Conservation (phyloP, 2,329 filamentous ascomycete species). For the Nemania diffusa region DNA sequence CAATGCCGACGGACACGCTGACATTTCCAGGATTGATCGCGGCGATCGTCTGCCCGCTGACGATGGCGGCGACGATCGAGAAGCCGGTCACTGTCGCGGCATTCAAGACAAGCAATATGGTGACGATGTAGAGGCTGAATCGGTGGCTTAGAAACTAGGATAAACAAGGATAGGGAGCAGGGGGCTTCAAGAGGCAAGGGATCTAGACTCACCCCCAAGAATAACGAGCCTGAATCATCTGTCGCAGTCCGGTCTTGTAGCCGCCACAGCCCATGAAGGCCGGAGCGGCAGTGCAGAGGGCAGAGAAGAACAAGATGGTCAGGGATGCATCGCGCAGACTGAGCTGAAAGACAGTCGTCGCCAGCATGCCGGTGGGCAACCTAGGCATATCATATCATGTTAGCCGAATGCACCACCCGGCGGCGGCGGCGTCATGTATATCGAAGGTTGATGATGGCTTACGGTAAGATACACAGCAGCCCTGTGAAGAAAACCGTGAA, state of each 20-base stretch:
- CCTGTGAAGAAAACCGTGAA: slow-evolving; percentile 71
- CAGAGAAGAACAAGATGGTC: slow-evolving; percentile 68
- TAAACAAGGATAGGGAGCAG: neutral
- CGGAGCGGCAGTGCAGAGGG: slow-evolving; percentile 63
- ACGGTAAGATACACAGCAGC: slow-evolving; percentile 68
- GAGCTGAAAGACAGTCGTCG: slow-evolving; percentile 62
- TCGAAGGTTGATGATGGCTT: slow-evolving; percentile 18
- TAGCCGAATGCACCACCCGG: neutral
- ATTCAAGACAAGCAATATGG: slow-evolving; percentile 52
- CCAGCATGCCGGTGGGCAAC: slow-evolving; percentile 68
- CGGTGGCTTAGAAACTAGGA: slow-evolving; percentile 1
- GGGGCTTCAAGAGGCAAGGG: neutral
- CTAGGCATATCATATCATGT: slow-evolving; percentile 46
- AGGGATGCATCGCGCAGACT: slow-evolving; percentile 65
- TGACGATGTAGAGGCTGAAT: slow-evolving; percentile 58
- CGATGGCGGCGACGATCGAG: slow-evolving; percentile 64
- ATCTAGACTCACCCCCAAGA: slow-evolving; percentile 60
- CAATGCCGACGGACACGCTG: slow-evolving; percentile 65
- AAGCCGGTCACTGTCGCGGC: slow-evolving; percentile 64
- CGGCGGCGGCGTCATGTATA: neutral
- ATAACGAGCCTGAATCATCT: slow-evolving; percentile 70
- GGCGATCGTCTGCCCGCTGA: slow-evolving; percentile 64
- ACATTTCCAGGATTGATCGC: slow-evolving; percentile 58
- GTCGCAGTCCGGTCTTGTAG: slow-evolving; percentile 66
- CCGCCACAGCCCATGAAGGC: slow-evolving; percentile 66